A percentile compares a stretch with the other conserved stretches of the same genome.
phyloP scores from a whole-genome alignment of 2,329 filamentous ascomycete species.

The Teratosphaeria zuluensis region DNA sequence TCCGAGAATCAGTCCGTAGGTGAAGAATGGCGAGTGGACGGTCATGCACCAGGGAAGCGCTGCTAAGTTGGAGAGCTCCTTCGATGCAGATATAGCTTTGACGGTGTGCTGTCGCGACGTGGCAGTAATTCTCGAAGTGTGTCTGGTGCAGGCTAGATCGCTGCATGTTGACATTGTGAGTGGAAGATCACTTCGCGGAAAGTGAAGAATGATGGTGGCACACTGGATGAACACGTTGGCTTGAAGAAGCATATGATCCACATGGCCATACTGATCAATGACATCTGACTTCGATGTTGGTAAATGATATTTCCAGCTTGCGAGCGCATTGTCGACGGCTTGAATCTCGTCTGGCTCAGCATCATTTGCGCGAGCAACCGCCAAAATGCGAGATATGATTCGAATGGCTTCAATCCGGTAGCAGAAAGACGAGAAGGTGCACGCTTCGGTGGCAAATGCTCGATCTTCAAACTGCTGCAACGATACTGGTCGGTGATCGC shows the following conservation, averaged over 20 bases:
- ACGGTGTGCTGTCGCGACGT: constrained; percentile 50
- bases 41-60: constrained; percentile 57
- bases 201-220: constrained; percentile 64
- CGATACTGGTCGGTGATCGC: constrained; percentile 46
- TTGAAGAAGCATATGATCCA: constrained; percentile 89
- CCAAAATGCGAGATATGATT: constrained; percentile 67
- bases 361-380: constrained; percentile 27
- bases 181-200: constrained; percentile 67
- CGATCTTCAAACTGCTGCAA: constrained; percentile 68
- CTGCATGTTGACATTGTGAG: constrained; percentile 46
- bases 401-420: constrained; percentile 75
- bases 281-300: constrained; percentile 62
- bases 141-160: constrained; percentile 30
- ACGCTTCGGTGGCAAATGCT: constrained; percentile 58
- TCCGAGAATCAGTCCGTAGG: constrained; percentile 66
- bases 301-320: constrained; percentile 72
- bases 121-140: constrained; percentile 39
- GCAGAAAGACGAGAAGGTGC: constrained; percentile 70
- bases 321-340: constrained; percentile 50
- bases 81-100: constrained; percentile 71
- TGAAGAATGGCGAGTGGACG: constrained; percentile 75
- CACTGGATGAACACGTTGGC: constrained; percentile 65
- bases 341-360: constrained; percentile 37
- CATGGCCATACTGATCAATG: constrained; percentile 56
- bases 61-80: constrained; percentile 64